These are phyloP conservation scores for Colletotrichum navitas DNA, from an alignment of 2,329 filamentous ascomycete species.

Conservation along the genomic window DNA sequence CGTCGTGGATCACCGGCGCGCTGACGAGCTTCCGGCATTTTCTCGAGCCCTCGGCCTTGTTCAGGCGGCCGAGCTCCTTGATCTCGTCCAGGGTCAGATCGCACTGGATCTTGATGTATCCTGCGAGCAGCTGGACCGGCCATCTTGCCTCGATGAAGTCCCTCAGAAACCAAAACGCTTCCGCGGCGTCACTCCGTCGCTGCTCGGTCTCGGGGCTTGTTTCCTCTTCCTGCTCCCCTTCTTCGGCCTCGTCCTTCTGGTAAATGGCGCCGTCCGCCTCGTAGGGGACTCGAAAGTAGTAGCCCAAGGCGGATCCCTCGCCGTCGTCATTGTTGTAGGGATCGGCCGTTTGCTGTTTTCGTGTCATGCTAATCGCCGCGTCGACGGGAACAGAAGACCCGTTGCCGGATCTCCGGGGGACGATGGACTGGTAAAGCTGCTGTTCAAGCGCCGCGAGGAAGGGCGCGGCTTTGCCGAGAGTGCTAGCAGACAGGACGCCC, in stretches of 20 bases:
- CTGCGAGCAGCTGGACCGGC: background rate
- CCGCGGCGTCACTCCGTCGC: background rate
- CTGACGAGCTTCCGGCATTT: slow-evolving; percentile 31
- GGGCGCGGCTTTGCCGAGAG: slow-evolving; percentile 13
- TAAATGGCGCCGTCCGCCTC: background rate
- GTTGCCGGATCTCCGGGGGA: background rate
- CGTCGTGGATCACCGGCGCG: slow-evolving; percentile 38
- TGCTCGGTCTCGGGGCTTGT: background rate
- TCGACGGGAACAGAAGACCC: background rate
- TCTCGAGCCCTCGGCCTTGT: slow-evolving; percentile 7
- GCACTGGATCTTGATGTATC: slow-evolving; percentile 36
- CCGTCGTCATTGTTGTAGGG: background rate
- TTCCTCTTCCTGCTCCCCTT: too few species aligned
- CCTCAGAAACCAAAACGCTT: slow-evolving; percentile 3
- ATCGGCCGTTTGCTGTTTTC: background rate
- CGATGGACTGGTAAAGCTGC: slow-evolving; percentile 15
- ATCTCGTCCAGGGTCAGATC: slow-evolving; percentile 28
- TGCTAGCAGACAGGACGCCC: background rate
- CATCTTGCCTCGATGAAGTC: slow-evolving; percentile 14
- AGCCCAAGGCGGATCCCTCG: background rate
- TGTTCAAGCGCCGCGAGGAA: slow-evolving; percentile 11
- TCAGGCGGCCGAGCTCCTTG: slow-evolving; percentile 9
- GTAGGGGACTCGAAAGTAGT: slow-evolving; percentile 11
- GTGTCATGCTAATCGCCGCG: background rate
- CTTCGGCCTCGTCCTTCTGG: background rate